Evolutionary conservation across 2,329 filamentous ascomycete genomes (phyloP).

Genomic region (Acrodontium crateriforme): DNA sequence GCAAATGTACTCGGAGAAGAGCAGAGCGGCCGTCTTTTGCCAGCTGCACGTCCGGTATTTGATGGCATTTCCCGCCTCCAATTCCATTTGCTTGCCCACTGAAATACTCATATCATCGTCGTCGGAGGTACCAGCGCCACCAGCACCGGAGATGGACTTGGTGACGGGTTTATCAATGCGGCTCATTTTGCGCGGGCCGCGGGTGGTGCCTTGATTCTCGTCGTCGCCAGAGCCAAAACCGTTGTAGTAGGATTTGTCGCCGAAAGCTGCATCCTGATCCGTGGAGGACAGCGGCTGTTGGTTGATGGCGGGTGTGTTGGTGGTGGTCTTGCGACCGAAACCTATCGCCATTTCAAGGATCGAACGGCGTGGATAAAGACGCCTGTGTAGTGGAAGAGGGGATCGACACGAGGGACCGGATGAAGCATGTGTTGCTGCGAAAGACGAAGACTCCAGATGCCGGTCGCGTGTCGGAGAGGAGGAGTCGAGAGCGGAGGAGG

Average conservation of each 20-base stretch:
- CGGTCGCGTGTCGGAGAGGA: neutral
- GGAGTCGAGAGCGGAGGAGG: neutral
- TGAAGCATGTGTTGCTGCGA: conserved; percentile 10
- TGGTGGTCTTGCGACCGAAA: conserved; percentile 4
- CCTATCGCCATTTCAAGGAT: conserved; percentile 39
- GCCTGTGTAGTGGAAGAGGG: conserved; percentile 13
- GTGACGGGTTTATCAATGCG: conserved; percentile 26
- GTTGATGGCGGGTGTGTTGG: conserved; percentile 2
- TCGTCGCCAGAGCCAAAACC: conserved; percentile 12
- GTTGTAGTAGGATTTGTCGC: conserved; percentile 15
- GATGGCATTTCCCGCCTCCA: conserved; percentile 66
- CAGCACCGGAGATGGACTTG: conserved; percentile 20
- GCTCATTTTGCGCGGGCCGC: conserved; percentile 24
- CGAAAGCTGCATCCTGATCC: conserved; percentile 7
- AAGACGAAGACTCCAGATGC: neutral
- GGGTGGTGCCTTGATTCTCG: conserved; percentile 17
- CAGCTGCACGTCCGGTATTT: conserved; percentile 89
- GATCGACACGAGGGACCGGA: conserved; percentile 10
- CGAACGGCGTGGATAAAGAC: conserved; percentile 30
- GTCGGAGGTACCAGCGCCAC: conserved; percentile 6
- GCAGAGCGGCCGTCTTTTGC: conserved; percentile 82
- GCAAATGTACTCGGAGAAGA: conserved; percentile 94
- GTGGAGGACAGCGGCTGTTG: neutral
- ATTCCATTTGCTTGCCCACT: conserved; percentile 55
- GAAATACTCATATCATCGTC: conserved; percentile 29